Percentiles rank a stretch among this genome's conserved stretches.
Conservation (phyloP, 257 asterid species). For the Solanum chmielewskii region DNA sequence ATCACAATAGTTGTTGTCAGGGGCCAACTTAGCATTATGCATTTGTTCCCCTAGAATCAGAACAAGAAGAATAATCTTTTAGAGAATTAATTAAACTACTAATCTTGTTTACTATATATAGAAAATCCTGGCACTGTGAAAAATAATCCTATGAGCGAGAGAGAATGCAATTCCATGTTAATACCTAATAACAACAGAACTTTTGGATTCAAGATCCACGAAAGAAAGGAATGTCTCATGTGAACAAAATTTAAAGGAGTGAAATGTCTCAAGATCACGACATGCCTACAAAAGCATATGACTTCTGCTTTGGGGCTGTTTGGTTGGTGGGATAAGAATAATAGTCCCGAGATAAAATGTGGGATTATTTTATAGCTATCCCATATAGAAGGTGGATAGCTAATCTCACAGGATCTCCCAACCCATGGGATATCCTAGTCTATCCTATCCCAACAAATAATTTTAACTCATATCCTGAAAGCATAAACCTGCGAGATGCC, state of each 20-base stretch:
- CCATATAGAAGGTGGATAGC: background rate
- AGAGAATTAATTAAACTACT: background rate
- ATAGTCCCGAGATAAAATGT: background rate
- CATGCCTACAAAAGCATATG: background rate
- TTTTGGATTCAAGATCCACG: background rate
- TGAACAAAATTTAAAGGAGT: background rate
- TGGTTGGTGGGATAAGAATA: background rate
- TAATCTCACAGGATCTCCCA: background rate
- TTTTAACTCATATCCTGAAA: background rate
- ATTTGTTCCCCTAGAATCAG: slow-evolving; percentile 42
- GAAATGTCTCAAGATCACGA: background rate
- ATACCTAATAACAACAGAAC: background rate
- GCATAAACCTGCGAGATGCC: background rate
- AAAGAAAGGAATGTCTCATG: background rate
- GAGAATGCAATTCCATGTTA: background rate
- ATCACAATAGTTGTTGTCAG: slow-evolving; percentile 41
- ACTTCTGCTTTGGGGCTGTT: background rate
- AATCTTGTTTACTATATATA: background rate
- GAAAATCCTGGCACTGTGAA: background rate
- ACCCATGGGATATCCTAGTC: background rate
- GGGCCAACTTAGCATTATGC: slow-evolving; percentile 52
- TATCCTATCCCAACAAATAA: background rate
- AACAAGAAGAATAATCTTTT: background rate
- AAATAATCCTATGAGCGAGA: background rate
- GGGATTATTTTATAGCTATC: background rate